Base-by-base conservation (phyloP, 192 early-diverging fungal species). In the Coemansia guatemalensis region DNA sequence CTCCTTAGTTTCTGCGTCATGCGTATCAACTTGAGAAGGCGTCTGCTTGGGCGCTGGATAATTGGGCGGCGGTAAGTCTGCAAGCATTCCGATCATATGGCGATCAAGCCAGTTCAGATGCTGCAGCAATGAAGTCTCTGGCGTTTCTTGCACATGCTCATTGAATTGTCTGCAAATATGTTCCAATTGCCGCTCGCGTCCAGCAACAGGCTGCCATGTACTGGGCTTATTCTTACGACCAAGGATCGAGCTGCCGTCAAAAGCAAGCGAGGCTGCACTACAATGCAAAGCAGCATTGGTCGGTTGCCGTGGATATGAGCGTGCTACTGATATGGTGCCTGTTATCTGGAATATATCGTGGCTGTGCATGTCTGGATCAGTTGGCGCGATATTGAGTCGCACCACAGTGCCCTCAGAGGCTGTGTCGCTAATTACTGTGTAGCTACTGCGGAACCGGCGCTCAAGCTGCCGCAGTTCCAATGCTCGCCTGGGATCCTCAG, bases 41-140 rank as follows among this genome's bases (percentile, higher is more conserved):
- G 39, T 14, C 39, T 44, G 33, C 35, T 61, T 17, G 9, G 21
- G 3, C 33, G 21, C 27, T 11, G 41, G 29, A 32, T 50, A 61
- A 33, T 51, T 20, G 49, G 64, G 56, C 33, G 65, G 58, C n/a
- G 41, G 66, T 3, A 71, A 68, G 21, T 24, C 23, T 17, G 64
- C 30, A 14, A 72, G 8, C 53, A 79, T 64, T 20, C 58, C 14
- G n/a, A 66, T 62, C 4, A 84, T 58, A 63, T 75, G 58, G 11
- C 77, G 83, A 18, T 84, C 83, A 2, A 84, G 73, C 83, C 83
- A 84, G 54, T 84, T 84, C 44, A 84, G 65, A 29, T 73, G 73
- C 27, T 80, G 75, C 39, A 84, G 54, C 18, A 81, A 33, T 59
- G 82, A 56, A 7, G 61, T 55, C 8, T 58, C 21, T 9, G 74